Conservation (phyloP, 2,329 filamentous ascomycete genomes). For the Xylariaceae sp. region DNA sequence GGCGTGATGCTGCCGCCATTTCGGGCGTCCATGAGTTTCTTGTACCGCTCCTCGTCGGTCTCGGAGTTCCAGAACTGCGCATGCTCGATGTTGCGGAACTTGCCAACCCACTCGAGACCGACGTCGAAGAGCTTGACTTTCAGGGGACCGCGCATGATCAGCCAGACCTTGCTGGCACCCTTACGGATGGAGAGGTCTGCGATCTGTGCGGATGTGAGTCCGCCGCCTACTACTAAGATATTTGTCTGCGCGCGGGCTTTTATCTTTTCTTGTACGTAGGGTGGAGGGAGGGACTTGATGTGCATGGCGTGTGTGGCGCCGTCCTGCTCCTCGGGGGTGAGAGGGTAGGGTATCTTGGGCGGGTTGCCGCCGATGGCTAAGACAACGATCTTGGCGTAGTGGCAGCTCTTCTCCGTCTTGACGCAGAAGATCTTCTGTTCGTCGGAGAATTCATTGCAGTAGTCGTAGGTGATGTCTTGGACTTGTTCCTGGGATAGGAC, state of each 20-base stretch:
- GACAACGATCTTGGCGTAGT: constrained; percentile 59
- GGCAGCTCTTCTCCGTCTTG: constrained; percentile 47
- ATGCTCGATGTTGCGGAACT: constrained; percentile 73
- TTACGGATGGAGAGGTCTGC: constrained; percentile 59
- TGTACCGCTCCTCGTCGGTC: constrained; percentile 60
- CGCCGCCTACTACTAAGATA: constrained; percentile 67
- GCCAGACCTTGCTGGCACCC: constrained; percentile 63
- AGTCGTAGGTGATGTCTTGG: constrained; percentile 54
- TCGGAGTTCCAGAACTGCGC: constrained; percentile 73
- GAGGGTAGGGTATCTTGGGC: constrained; percentile 42
- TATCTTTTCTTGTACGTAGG: constrained; percentile 49
- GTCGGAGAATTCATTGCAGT: constrained; percentile 40
- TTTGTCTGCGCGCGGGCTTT: constrained; percentile 48
- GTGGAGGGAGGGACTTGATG: constrained; percentile 53
- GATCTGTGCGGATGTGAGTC: constrained; percentile 70
- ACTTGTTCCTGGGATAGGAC: constrained; percentile 58
- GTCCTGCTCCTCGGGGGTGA: constrained; percentile 27
- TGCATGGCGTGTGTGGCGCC: constrained; percentile 57
- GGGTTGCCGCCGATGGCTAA: constrained; percentile 65
- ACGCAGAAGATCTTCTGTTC: constrained; percentile 60
- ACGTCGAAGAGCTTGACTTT: constrained; percentile 74
- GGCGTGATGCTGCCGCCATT: constrained; percentile 75
- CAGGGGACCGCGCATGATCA: constrained; percentile 58
- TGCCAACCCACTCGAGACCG: constrained; percentile 72
- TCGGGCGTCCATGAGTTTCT: constrained; percentile 60